A percentile compares a stretch with the other conserved stretches of the same genome.
Evolutionary conservation across 345 rosid species (phyloP).

Genomic region (Alliaria petiolata): DNA sequence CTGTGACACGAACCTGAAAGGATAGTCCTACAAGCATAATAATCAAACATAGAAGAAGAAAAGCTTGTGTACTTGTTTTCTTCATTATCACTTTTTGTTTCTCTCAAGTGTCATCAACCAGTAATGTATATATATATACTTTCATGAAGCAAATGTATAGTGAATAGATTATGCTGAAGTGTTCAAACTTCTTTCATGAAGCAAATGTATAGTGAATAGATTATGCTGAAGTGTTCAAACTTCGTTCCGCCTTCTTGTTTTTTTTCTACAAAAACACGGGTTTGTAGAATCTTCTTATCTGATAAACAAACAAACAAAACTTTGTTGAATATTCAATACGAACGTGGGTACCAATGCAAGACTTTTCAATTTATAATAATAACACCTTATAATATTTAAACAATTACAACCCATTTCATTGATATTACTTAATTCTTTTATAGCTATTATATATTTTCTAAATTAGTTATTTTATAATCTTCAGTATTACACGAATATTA

Average conservation of each 20-base stretch:
- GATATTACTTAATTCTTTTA: no score
- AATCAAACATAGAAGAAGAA: constrained; percentile 2
- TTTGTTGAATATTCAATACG: not conserved
- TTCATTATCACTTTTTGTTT: constrained; percentile 7
- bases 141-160: not conserved
- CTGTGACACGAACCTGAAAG: not conserved
- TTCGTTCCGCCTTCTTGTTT: not conserved
- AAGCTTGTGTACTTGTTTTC: not conserved
- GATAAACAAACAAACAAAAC: not conserved
- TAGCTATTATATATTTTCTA: no score
- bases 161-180: not conserved
- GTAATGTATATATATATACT: not conserved
- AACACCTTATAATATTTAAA: no score
- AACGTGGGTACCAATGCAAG: not conserved
- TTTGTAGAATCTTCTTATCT: not conserved
- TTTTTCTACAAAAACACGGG: not conserved
- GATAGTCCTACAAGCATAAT: not conserved
- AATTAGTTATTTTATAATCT: no score
- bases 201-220: not conserved
- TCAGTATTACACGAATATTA: no score
- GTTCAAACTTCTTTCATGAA: not conserved
- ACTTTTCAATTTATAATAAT: no score
- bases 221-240: not conserved
- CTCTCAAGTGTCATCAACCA: not conserved
- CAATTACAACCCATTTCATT: no score